Evolutionary conservation across 1,139 yeast species (phyloP).

Genomic region (Geotrichum aggregatum): DNA sequence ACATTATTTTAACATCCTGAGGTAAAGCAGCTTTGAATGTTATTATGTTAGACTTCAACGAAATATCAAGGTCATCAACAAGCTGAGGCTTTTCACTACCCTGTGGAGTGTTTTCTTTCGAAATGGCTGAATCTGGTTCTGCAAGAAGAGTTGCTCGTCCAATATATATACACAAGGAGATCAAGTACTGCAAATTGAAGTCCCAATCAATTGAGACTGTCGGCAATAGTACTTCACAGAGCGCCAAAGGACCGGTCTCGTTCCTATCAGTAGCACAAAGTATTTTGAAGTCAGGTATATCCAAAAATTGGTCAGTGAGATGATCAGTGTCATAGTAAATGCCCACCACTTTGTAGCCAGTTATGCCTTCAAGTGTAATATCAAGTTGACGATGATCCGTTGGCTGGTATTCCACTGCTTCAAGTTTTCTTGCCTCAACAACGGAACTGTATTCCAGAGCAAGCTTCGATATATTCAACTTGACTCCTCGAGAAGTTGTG

Average conservation of each 20-base stretch:
- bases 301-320: conserved; percentile 26
- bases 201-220: conserved; percentile 32
- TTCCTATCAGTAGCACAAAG: conserved; percentile 26
- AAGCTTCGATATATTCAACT: conserved; percentile 3
- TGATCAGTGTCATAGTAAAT: conserved; percentile 20
- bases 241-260: conserved; percentile 20
- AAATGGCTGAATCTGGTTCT: not conserved
- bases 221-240: conserved; percentile 30
- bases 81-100: not conserved
- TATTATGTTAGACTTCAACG: conserved; percentile 41
- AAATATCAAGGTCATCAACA: conserved; percentile 37
- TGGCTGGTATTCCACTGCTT: not conserved
- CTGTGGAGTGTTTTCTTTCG: not conserved
- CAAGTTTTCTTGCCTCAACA: not conserved
- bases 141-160: conserved; percentile 22
- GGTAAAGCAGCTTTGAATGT: conserved; percentile 51
- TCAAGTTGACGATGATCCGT: conserved; percentile 22
- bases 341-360: conserved; percentile 32
- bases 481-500: conserved; percentile 17
- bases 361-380: conserved; percentile 32
- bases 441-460: conserved; percentile 6
- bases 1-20: conserved; percentile 48
- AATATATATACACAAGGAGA: conserved; percentile 27
- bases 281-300: conserved; percentile 31
- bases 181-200: conserved; percentile 33